Percentiles rank a stretch among this genome's conserved stretches.
phyloP scores from a whole-genome alignment of 1,284 basidiomycete species.

The Sanguinoderma infundibulare region DNA sequence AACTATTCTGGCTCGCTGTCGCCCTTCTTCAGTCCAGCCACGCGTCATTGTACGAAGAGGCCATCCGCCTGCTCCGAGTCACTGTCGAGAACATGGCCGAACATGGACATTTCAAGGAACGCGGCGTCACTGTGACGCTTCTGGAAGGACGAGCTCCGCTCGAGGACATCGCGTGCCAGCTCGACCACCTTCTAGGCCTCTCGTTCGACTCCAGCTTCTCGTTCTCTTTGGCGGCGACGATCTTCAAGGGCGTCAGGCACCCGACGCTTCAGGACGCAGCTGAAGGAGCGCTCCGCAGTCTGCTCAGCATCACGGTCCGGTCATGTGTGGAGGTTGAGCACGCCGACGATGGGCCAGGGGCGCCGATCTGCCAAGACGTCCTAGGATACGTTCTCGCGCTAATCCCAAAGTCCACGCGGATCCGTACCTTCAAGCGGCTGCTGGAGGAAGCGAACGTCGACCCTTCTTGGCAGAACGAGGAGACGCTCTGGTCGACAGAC shows the following conservation, averaged over 20 bases:
- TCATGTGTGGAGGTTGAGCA: conserved; percentile 45
- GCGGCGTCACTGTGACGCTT: conserved; percentile 61
- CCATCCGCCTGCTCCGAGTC: conserved; percentile 65
- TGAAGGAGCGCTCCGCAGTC: conserved; percentile 57
- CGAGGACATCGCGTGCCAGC: conserved; percentile 71
- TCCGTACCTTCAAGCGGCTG: conserved; percentile 58
- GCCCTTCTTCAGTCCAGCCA: conserved; percentile 81
- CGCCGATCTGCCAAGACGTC: conserved; percentile 59
- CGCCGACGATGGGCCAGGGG: conserved; percentile 41
- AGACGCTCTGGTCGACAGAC: conserved; percentile 39
- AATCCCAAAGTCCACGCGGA: conserved; percentile 69
- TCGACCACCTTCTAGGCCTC: conserved; percentile 76
- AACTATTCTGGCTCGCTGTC: conserved; percentile 87
- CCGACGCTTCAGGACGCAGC: conserved; percentile 65
- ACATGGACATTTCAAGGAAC: conserved; percentile 59
- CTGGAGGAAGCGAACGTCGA: conserved; percentile 66
- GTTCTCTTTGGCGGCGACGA: conserved; percentile 79
- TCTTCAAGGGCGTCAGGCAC: conserved; percentile 87
- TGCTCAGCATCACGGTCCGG: conserved; percentile 60
- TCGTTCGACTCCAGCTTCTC: conserved; percentile 84
- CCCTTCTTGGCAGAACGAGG: conserved; percentile 48
- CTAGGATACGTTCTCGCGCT: conserved; percentile 86
- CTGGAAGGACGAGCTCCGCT: conserved; percentile 69
- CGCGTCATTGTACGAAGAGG: conserved; percentile 75
- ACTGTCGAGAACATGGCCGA: conserved; percentile 71